These are phyloP conservation scores for Dimocarpus longan DNA, from an alignment of 345 rosid species.

Conservation along the genomic window DNA sequence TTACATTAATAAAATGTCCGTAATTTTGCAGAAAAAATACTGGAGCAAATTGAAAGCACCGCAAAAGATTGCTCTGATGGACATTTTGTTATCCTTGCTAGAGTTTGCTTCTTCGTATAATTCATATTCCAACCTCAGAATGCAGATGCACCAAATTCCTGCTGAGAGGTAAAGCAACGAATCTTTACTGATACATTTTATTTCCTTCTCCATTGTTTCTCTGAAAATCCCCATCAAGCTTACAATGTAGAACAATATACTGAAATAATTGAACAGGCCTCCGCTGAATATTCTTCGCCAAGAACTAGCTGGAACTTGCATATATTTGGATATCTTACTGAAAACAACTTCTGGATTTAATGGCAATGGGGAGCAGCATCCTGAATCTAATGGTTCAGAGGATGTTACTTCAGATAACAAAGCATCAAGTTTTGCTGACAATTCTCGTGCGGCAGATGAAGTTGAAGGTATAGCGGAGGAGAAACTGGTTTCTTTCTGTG, in stretches of 20 bases:
- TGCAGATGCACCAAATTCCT: slow-evolving; percentile 78
- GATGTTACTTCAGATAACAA: slow-evolving; percentile 33
- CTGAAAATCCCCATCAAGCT: background rate
- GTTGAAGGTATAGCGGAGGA: slow-evolving; percentile 79
- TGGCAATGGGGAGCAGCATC: slow-evolving; percentile 32
- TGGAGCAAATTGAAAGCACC: slow-evolving; percentile 79
- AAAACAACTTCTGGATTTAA: slow-evolving; percentile 61
- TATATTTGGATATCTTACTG: slow-evolving; percentile 88
- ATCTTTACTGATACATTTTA: background rate
- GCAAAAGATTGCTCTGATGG: slow-evolving; percentile 90
- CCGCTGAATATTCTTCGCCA: slow-evolving; percentile 93
- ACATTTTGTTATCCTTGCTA: slow-evolving; percentile 72
- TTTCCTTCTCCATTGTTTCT: slow-evolving; percentile 4
- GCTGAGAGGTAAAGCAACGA: slow-evolving; percentile 63
- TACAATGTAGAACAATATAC: slow-evolving; percentile 13
- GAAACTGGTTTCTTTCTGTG: slow-evolving; percentile 84
- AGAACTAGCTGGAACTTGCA: slow-evolving; percentile 80
- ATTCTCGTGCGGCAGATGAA: slow-evolving; percentile 44
- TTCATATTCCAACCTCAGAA: slow-evolving; percentile 81
- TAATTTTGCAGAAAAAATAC: slow-evolving; percentile 73
- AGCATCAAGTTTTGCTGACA: slow-evolving; percentile 17
- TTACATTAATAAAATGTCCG: slow-evolving; percentile 13
- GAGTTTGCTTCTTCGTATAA: slow-evolving; percentile 94
- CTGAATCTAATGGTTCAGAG: slow-evolving; percentile 33
- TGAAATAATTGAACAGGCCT: slow-evolving; percentile 58